Percentiles rank a stretch among this genome's conserved stretches.
phyloP scores from a whole-genome alignment of 352 stramenopile species.

The Phytophthora sojae region DNA sequence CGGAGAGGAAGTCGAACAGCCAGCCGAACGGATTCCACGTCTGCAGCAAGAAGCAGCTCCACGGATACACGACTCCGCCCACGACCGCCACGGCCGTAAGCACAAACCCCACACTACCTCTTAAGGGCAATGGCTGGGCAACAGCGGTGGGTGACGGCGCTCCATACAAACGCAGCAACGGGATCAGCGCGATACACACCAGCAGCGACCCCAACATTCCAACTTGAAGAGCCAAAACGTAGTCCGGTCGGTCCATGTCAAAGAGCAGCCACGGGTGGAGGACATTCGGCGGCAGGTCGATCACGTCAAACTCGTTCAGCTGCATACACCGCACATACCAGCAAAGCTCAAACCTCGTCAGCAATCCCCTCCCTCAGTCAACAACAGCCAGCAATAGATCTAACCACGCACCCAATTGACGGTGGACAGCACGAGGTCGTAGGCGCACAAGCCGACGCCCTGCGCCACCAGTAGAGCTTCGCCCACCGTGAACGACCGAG shows the following conservation, averaged over 20 bases:
- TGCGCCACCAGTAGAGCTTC: slow-evolving; percentile 72
- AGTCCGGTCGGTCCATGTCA: slow-evolving; percentile 35
- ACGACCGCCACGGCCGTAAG: slow-evolving; percentile 34
- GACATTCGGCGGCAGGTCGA: slow-evolving; percentile 7
- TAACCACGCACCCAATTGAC: slow-evolving; percentile 35
- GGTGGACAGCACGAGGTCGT: slow-evolving; percentile 57
- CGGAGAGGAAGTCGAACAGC: slow-evolving; percentile 48
- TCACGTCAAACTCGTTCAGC: slow-evolving; percentile 28
- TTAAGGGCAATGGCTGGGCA: slow-evolving; percentile 31
- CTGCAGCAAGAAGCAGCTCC: slow-evolving; percentile 62
- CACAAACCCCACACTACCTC: slow-evolving; percentile 37
- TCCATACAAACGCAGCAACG: slow-evolving; percentile 49
- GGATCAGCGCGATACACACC: slow-evolving; percentile 47
- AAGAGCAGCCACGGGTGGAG: slow-evolving; percentile 35
- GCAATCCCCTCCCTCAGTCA: neutral
- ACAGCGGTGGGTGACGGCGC: slow-evolving; percentile 46
- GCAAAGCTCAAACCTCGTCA: neutral
- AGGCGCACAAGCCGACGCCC: slow-evolving; percentile 45
- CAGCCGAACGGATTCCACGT: slow-evolving; percentile 19
- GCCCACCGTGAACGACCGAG: slow-evolving; percentile 69
- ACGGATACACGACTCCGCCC: slow-evolving; percentile 51
- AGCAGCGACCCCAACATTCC: slow-evolving; percentile 53
- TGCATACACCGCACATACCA: slow-evolving; percentile 8
- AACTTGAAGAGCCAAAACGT: slow-evolving; percentile 63
- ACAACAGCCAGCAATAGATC: no score